These are phyloP conservation scores for Funneliformis mosseae DNA, from an alignment of 192 early-diverging fungal species.

Conservation along the genomic window DNA sequence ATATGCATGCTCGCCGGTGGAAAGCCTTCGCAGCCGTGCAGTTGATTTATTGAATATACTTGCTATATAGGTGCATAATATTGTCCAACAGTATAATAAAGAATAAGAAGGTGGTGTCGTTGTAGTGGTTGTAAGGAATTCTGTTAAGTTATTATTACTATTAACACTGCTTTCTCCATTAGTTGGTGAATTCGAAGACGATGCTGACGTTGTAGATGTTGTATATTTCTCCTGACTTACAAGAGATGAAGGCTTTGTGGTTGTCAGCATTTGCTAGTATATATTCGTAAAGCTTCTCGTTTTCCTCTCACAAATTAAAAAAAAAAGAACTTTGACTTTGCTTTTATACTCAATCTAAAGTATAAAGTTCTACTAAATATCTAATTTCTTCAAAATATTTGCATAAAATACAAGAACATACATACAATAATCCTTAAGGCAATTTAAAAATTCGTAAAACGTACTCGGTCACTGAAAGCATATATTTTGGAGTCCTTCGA, in stretches of 20 bases:
- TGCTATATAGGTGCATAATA: constrained; percentile 24
- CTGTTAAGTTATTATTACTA: constrained; percentile 19
- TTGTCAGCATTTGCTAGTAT: constrained; percentile 12
- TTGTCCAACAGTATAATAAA: constrained; percentile 32
- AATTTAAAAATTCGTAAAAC: neutral
- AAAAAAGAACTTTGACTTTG: neutral
- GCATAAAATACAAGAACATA: constrained; percentile 4
- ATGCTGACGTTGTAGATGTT: neutral
- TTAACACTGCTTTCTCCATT: neutral
- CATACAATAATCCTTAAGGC: neutral
- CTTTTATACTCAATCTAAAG: neutral
- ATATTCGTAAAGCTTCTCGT: neutral
- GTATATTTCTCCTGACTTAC: constrained; percentile 16
- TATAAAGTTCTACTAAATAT: neutral
- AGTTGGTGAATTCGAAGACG: constrained; percentile 19
- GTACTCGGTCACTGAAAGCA: neutral
- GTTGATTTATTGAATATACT: constrained; percentile 29
- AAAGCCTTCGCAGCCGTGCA: neutral
- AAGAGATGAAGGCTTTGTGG: constrained; percentile 24
- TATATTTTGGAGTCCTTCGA: too few species aligned
- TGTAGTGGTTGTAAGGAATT: constrained; percentile 4
- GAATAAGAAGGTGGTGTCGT: constrained; percentile 23
- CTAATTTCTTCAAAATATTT: neutral
- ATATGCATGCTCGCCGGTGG: constrained; percentile 13
- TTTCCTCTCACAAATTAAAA: neutral